Percentiles rank a stretch among this genome's conserved stretches.
Conservation (phyloP, 768 basidiomycete genomes). For the Leccinum uliginosum region DNA sequence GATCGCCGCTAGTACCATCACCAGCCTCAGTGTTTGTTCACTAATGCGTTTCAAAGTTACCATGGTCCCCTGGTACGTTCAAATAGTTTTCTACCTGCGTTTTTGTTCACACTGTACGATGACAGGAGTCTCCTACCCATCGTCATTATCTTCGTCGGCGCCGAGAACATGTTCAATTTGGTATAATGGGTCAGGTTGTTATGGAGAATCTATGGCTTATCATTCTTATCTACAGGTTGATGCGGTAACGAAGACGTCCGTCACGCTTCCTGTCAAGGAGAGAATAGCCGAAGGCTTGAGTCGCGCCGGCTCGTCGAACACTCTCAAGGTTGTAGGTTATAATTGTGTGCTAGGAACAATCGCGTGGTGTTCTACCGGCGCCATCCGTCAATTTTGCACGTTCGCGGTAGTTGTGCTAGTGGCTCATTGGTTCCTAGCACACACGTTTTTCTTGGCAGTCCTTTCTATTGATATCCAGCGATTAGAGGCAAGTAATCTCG, state of each 20-base stretch:
- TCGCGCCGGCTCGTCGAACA: conserved; percentile 85
- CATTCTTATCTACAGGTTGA: conserved; percentile 55
- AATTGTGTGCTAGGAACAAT: conserved; percentile 75
- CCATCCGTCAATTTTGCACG: conserved; percentile 87
- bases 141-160: conserved; percentile 91
- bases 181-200: conserved; percentile 41
- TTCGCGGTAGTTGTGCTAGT: conserved; percentile 94
- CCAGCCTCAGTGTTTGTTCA: conserved; percentile 89
- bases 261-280: conserved; percentile 85
- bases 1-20: conserved; percentile 88
- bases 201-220: conserved; percentile 21
- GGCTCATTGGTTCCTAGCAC: conserved; percentile 95
- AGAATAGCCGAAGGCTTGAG: conserved; percentile 90
- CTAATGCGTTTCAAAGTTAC: conserved; percentile 84
- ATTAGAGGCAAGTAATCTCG: conserved; percentile 56
- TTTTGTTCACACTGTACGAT: conserved; percentile 7
- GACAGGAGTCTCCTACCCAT: conserved; percentile 84
- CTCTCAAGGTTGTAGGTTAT: conserved; percentile 87
- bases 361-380: conserved; percentile 68
- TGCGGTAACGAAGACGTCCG: conserved; percentile 77
- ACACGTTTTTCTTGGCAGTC: conserved; percentile 93
- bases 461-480: conserved; percentile 95
- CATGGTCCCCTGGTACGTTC: conserved; percentile 79
- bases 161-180: conserved; percentile 96
- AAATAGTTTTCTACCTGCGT: neutral